Evolutionary conservation across 2,329 filamentous ascomycete species (phyloP), one percentile per base, ranked within the genome.

Genomic region (Trichophyton rubrum): DNA sequence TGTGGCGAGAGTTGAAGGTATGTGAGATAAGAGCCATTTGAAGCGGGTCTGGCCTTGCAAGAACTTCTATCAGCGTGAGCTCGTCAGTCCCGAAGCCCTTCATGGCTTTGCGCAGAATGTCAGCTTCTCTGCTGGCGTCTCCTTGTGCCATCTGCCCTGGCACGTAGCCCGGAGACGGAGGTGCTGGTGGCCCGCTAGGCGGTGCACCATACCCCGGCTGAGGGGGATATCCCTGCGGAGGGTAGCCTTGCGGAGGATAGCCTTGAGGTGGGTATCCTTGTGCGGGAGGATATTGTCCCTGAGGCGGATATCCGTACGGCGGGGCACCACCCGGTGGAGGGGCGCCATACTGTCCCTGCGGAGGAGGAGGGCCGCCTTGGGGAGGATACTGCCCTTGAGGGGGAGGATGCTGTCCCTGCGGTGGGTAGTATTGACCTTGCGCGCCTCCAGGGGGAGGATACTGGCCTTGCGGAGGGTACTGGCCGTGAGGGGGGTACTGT

Each of bases 51-150:
- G 89, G 85, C 67, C 79, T 81, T 2, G 85, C 76, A 20, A 95
- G 75, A 2, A 84, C 75, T 3, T 78, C 75, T 64, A 92, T 90
- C 22, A 95, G 76, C 0, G 80, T 73, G 68, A 83, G 85, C 72
- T 95, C 88, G 67, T 95, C 83, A 0, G 89, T 93, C 27, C 89
- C 89, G 61, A 92, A 87, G 0, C 88, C 89, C 72, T 93, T 93
- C 88, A 95, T 93, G 4, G 90, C 88, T 65, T 80, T 80, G 55
- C 88, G 82, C 24, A 92, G 76, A 4, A 78, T 82, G 60, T 88
- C 81, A 0, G 88, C 85, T 65, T 90, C 85, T 35, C 78, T 75
- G 5, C 74, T 78, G 27, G 82, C 84, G 65, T 91, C 83, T 43
- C 81, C 77, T 49, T 86, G 84, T 43, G 82, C 78, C 67, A 87